Evolutionary conservation across 805 yeast species (phyloP), one percentile per base, ranked within the genome.

Genomic region (Wickerhamomyces bisporus): DNA sequence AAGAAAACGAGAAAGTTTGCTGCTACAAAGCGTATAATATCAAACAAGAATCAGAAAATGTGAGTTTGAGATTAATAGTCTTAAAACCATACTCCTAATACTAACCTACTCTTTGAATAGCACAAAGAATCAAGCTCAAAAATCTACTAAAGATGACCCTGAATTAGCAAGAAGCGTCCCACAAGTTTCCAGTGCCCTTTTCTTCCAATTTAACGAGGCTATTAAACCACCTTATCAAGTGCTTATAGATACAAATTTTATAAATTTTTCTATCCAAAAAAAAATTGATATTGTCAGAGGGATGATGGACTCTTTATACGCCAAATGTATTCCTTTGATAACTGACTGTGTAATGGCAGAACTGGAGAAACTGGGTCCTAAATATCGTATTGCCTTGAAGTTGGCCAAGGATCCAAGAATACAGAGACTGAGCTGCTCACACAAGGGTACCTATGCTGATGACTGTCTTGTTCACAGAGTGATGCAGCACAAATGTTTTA

Each of bases 331-430:
- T 34, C 98, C 98, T 11, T 76, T 89, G 35, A 81, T 93, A 31
- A 93, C 98, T 3, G 98, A 93, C 62, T 93, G 98, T 67, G 98
- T 93, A 17, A 77, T 93, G 82, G 98, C 98, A 0, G 98, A 93
- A 68, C 70, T 93, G 61, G 98, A 93, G 55, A 93, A 93, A 59
- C 69, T 93, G 41, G 98, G 98, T 0, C 96, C 95, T 21, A 86
- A 82, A 58, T 93, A 85, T 62, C 74, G 98, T 57, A 93, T 93
- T 47, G 98, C 98, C 0, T 70, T 93, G 48, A 79, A 83, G 41
- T 67, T 93, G 55, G 98, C 98, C 17, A 83, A 86, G 49, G 98
- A 93, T 58, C 96, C 97, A 30, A 71, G 98, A 53, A 82, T 93
- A 26, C 75, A 86, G 50, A 73, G 97, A 43, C 69, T 93, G 34